A percentile compares a stretch with the other conserved stretches of the same genome.
Conservation (phyloP, 192 early-diverging fungal genomes). For the Entophlyctis helioformis region DNA sequence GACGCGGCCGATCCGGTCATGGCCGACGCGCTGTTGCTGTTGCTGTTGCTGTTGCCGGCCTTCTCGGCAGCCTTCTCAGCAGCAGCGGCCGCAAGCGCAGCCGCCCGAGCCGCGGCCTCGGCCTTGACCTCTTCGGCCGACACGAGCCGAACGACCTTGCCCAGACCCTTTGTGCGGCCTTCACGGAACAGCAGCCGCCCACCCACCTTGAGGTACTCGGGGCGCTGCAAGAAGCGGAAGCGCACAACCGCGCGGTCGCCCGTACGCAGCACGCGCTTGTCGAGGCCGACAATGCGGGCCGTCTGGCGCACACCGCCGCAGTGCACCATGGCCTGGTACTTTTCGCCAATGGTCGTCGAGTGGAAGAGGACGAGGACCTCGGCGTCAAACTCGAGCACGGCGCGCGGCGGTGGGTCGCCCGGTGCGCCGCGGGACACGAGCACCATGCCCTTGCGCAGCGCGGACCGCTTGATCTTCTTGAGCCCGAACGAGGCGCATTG, state of each 20-base stretch:
- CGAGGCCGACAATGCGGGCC: constrained; percentile 63
- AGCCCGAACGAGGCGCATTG: constrained; percentile 78
- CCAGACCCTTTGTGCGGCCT: too few species aligned
- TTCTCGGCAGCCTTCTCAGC: too few species aligned
- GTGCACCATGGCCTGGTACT: constrained; percentile 94
- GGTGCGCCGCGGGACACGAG: too few species aligned
- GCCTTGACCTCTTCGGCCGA: too few species aligned
- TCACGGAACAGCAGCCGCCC: constrained; percentile 39
- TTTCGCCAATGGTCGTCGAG: constrained; percentile 76
- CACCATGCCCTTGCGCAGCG: constrained; percentile 79
- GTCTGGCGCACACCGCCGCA: constrained; percentile 79
- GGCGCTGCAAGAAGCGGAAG: constrained; percentile 68
- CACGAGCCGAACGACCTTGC: too few species aligned
- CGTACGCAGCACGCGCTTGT: constrained; percentile 63
- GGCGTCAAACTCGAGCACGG: constrained; percentile 68
- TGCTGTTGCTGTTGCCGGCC: too few species aligned
- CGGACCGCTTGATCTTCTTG: constrained; percentile 66
- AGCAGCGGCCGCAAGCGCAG: too few species aligned
- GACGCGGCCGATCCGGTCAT: too few species aligned
- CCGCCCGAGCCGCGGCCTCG: too few species aligned
- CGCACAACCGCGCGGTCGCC: constrained; percentile 71
- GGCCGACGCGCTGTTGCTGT: too few species aligned
- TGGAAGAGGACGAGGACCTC: constrained; percentile 87
- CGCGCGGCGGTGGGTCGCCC: too few species aligned
- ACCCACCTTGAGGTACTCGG: constrained; percentile 43